Evolutionary conservation across 2,329 filamentous ascomycete genomes (phyloP).

Genomic region (Botryotinia convoluta): DNA sequence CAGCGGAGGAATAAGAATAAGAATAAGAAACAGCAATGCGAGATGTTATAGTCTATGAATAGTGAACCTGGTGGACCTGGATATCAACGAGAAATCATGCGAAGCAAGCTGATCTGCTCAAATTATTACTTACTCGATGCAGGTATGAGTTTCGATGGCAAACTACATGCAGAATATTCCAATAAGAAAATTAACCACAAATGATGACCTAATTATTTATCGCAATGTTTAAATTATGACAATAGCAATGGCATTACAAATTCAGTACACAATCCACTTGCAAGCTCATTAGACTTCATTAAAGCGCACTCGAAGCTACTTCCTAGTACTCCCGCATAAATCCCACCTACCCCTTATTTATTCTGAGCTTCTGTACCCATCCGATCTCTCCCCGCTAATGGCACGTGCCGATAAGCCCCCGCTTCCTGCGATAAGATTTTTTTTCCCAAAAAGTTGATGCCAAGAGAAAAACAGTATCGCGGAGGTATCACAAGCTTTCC

Average conservation of each 20-base stretch:
- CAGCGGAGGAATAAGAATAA: constrained; percentile 46
- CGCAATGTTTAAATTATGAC: background rate
- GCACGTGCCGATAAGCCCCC: constrained; percentile 18
- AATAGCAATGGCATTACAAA: background rate
- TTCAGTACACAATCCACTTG: background rate
- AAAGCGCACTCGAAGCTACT: background rate
- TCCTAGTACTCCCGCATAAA: background rate
- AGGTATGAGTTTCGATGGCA: background rate
- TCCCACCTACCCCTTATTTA: constrained; percentile 1
- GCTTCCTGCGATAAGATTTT: constrained; percentile 15
- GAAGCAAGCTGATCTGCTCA: constrained; percentile 10
- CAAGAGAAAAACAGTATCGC: background rate
- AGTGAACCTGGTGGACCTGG: constrained; percentile 13
- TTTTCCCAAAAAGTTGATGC: constrained; percentile 4
- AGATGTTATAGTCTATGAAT: constrained; percentile 12
- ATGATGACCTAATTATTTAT: background rate
- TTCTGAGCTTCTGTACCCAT: background rate
- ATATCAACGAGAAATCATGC: constrained; percentile 14
- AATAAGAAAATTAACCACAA: background rate
- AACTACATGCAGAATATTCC: constrained; percentile 16
- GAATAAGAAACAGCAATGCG: constrained; percentile 7
- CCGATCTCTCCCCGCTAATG: background rate
- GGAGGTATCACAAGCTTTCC: background rate
- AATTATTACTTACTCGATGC: constrained; percentile 2
- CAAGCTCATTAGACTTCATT: background rate